Evolutionary conservation across 176 grass and related monocot species (phyloP), one percentile per base, ranked within the genome.

Genomic region (Rhynchospora pubera): DNA sequence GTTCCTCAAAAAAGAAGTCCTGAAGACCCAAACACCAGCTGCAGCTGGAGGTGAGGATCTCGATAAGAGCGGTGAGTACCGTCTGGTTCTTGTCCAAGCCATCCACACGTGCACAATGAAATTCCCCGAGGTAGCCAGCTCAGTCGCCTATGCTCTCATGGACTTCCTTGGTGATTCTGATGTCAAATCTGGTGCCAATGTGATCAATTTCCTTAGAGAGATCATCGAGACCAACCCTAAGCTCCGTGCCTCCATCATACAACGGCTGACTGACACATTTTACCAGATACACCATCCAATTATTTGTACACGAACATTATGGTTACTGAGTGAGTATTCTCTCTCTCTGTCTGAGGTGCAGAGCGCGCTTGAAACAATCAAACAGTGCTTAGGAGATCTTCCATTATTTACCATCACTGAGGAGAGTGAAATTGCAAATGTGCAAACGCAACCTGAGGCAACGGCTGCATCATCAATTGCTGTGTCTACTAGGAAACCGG

Each of bases 1-100:
- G 13, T 85, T 88, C 48, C 91, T 93, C 69, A 90, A 93, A 76
- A 93, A 93, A 83, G 91, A 93, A 75, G 86, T 90, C 58, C 83
- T 88, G 14, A 93, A 93, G 84, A 93, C 88, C 0, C 88, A 93
- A 55, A 83, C 79, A 16, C 71, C 71, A 50, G 71, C 71, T 53
- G 71, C 71, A 76, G 45, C 71, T 24, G 71, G 71, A 12, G 45
- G 71, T 5, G 86, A 79, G 7, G 88, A 93, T 43, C 62, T 85
- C 0, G 88, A 93, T 2, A 76, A 90, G 69, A 59, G 83, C 0
- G 75, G 88, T 0, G 86, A 93, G 10, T 93, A 90, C 84, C 91
- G 91, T 53, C 91, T 88, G 79, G 88, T 93, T 88, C 80, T 93
- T 10, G 86, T 93, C 18, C 88, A 93, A 79, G 80, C 88, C 19